Evolutionary conservation across 495 filamentous ascomycete genomes (phyloP).

Genomic region (Podospora comata): DNA sequence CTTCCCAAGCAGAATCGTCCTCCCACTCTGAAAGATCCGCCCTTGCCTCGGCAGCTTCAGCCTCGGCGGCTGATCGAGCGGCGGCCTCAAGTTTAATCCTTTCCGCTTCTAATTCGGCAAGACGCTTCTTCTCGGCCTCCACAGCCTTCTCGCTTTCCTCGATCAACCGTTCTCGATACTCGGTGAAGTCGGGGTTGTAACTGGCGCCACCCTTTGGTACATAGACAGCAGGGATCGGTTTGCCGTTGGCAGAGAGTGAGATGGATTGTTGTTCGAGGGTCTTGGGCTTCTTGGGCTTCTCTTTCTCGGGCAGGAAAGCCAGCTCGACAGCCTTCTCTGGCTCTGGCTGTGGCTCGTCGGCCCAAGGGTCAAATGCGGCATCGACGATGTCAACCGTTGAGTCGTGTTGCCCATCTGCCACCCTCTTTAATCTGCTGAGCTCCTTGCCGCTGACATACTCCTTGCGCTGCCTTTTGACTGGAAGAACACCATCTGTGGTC

Average conservation of each 20-base stretch:
- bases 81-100: constrained; percentile 50
- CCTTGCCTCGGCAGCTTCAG: constrained; percentile 61
- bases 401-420: constrained; percentile 69
- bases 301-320: constrained; percentile 58
- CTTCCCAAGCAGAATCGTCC: constrained; percentile 87
- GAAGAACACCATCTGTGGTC: constrained; percentile 62
- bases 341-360: constrained; percentile 35
- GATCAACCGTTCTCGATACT: constrained; percentile 73
- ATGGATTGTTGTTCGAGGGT: constrained; percentile 75
- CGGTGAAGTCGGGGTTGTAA: constrained; percentile 84
- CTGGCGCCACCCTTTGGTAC: constrained; percentile 77
- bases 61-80: constrained; percentile 55
- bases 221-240: constrained; percentile 69
- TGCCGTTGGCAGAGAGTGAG: constrained; percentile 74
- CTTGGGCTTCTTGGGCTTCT: constrained; percentile 65
- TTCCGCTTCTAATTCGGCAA: constrained; percentile 64
- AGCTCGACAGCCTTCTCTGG: constrained; percentile 45
- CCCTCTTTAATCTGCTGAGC: constrained; percentile 66
- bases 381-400: constrained; percentile 53
- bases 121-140: constrained; percentile 71
- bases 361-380: constrained; percentile 77
- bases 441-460: constrained; percentile 80
- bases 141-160: constrained; percentile 75
- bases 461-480: constrained; percentile 66
- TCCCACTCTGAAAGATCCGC: constrained; percentile 68